Evolutionary conservation across 768 basidiomycete species (phyloP), one percentile per base, ranked within the genome.

Genomic region (Russula sp.): DNA sequence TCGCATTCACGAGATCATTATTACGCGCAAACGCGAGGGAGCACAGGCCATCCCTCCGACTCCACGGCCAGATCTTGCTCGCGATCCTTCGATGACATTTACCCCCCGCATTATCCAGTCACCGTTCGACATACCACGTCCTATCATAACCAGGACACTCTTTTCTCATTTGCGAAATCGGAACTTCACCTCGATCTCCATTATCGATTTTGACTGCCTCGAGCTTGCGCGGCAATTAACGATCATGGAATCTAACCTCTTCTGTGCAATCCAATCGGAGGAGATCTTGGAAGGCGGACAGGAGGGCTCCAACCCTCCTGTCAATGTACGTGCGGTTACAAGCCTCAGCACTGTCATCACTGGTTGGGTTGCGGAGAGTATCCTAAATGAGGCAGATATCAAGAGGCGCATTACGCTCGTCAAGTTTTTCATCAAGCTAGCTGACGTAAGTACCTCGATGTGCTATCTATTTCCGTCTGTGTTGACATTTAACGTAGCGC

Each of bases 211-310:
- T 68, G 94, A 98, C 69, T 77, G 89, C 36, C 75, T 95, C 66
- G 97, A 99, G 73, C 79, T 98, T 47, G 93, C 93, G 8, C 81
- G 97, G 52, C 97, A 99, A 74, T 71, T 98, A 67, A 97, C 96
- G 18, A 82, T 95, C 66, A 90, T 95, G 87, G 97, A 99, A 72
- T 89, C 86, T 66, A 83, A 83, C 61, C 74, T 97, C 48, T 98
- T 94, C 71, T 86, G 89, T 65, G 82, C 84, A 56, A 93, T 98
- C 65, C 83, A 81, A 58, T 84, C 95, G 0, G 90, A 93, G 66
- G 97, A 98, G 72, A 79, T 99, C 49, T 73, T 99, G 63, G 89
- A 92, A 74, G 84, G 84, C 11, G 90, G 88, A 4, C 85, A 90
- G 70, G 84, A 87, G 63, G 83, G 84, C 63, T 79, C 78, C 41